phyloP scores from a whole-genome alignment of 768 basidiomycete genomes.

The Arthromyces matolae region DNA sequence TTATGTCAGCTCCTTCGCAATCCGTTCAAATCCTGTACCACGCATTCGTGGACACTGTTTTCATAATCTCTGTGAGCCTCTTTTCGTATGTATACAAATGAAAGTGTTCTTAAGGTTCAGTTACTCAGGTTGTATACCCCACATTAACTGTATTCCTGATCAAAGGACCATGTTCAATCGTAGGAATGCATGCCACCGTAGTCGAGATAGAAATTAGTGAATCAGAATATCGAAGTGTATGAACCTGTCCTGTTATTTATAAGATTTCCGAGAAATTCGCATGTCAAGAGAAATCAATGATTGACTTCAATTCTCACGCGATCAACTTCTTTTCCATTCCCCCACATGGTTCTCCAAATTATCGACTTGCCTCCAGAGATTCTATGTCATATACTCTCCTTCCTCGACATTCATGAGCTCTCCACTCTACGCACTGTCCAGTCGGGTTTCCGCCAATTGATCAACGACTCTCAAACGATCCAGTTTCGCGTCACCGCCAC shows the following conservation, averaged over 20 bases:
- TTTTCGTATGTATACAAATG: background rate
- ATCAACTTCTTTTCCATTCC: background rate
- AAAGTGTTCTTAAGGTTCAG: background rate
- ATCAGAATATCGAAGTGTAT: no score
- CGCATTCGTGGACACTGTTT: background rate
- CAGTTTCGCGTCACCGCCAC: slow-evolving; percentile 30
- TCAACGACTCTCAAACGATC: slow-evolving; percentile 25
- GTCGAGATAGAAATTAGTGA: no score
- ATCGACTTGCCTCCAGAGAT: slow-evolving; percentile 30
- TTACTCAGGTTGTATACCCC: background rate
- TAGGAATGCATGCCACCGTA: no score
- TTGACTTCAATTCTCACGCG: no score
- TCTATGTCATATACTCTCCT: slow-evolving; percentile 25
- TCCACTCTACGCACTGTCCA: slow-evolving; percentile 19
- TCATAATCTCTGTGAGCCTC: background rate
- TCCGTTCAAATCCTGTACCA: background rate
- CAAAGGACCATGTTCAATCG: background rate
- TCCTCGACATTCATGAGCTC: slow-evolving; percentile 25
- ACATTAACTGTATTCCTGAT: background rate
- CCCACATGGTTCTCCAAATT: slow-evolving; percentile 6
- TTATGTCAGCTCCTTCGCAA: background rate
- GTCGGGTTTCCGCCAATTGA: slow-evolving; percentile 21
- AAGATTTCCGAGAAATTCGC: no score
- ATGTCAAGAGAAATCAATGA: no score
- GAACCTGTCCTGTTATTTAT: no score